These are phyloP conservation scores for Globisporangium takayamanum DNA, from an alignment of 352 stramenopile species.

Conservation along the genomic window DNA sequence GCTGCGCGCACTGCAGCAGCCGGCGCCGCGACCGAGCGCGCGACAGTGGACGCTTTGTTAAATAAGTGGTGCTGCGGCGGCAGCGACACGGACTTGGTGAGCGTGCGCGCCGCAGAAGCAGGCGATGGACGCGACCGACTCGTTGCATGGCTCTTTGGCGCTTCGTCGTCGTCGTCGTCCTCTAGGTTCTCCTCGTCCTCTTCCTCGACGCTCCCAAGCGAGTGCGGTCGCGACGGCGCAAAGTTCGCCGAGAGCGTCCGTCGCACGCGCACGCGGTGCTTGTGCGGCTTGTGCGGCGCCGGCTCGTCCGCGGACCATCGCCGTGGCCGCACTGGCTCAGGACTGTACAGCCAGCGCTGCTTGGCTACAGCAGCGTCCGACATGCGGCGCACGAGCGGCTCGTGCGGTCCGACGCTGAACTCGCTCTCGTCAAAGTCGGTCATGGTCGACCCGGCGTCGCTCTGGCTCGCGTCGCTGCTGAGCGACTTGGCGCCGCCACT, in stretches of 20 bases:
- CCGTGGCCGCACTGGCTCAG: background rate
- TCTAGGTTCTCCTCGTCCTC: slow-evolving; percentile 39
- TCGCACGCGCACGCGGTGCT: slow-evolving; percentile 1
- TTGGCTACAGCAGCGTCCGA: background rate
- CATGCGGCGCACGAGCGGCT: too few relatives aligned
- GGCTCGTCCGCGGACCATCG: slow-evolving; percentile 9
- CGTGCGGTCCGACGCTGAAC: background rate
- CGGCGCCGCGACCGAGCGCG: too few relatives aligned
- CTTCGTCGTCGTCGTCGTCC: slow-evolving; percentile 16
- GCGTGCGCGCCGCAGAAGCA: too few relatives aligned
- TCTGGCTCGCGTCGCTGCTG: slow-evolving; percentile 32
- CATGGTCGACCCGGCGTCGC: slow-evolving; percentile 24
- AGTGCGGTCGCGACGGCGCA: slow-evolving; percentile 16
- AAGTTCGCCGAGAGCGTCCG: slow-evolving; percentile 24
- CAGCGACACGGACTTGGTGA: too few relatives aligned
- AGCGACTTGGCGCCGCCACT: slow-evolving; percentile 19
- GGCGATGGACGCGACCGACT: too few relatives aligned
- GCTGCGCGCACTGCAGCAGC: background rate
- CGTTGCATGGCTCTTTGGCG: too few relatives aligned
- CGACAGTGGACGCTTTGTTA: too few relatives aligned
- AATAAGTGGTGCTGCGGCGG: background rate
- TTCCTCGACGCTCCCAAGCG: slow-evolving; percentile 22
- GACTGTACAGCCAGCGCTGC: background rate
- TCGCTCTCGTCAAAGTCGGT: slow-evolving; percentile 22
- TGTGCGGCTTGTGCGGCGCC: slow-evolving; percentile 2